phyloP scores from a whole-genome alignment of 768 basidiomycete genomes.

The Galerina sulciceps region DNA sequence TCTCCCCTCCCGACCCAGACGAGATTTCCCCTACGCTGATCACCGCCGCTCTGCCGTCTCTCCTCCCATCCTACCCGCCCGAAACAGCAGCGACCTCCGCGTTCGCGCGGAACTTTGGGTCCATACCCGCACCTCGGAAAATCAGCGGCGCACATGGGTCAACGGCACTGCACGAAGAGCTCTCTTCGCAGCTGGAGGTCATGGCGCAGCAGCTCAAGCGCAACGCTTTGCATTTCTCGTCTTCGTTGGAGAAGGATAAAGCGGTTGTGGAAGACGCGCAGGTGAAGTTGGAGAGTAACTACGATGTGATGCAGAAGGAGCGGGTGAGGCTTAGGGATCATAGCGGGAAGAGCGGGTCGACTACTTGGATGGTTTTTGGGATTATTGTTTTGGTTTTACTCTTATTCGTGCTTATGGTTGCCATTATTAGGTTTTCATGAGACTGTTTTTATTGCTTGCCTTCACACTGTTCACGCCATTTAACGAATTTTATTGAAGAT shows the following conservation, averaged over 20 bases:
- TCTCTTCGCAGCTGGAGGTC: conserved; percentile 72
- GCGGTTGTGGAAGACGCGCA: conserved; percentile 68
- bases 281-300: conserved; percentile 76
- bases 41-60: conserved; percentile 24
- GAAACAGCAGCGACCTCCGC: conserved; percentile 20
- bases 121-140: conserved; percentile 14
- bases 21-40: conserved; percentile 26
- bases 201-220: conserved; percentile 91
- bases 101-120: conserved; percentile 19
- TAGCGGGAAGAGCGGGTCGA: conserved; percentile 64
- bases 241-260: conserved; percentile 75
- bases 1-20: conserved; percentile 25
- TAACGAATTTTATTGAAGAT: too few relatives aligned
- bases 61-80: conserved; percentile 22
- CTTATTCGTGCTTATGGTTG: conserved; percentile 73
- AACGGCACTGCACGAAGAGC: conserved; percentile 66
- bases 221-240: conserved; percentile 81
- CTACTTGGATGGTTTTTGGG: conserved; percentile 73
- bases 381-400: conserved; percentile 69
- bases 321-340: conserved; percentile 64
- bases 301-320: conserved; percentile 68
- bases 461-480: too few relatives aligned
- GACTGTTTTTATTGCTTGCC: too few relatives aligned
- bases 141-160: conserved; percentile 25
- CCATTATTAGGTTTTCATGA: conserved; percentile 62